A percentile compares a stretch with the other conserved stretches of the same genome.
phyloP scores from a whole-genome alignment of 176 grass and related monocot genomes.

The bread wheat (Triticum aestivum) region DNA sequence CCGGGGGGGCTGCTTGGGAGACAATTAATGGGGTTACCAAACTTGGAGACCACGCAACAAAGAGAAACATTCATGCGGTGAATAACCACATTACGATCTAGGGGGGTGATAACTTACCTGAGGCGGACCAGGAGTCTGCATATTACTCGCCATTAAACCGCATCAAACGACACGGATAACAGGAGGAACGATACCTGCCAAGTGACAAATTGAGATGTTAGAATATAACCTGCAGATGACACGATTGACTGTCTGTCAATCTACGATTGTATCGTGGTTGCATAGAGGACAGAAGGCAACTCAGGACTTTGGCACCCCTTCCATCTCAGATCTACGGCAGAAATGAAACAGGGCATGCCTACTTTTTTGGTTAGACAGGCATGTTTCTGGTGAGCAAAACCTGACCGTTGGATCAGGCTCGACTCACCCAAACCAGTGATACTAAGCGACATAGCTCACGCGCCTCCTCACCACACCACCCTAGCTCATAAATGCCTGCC shows the following conservation, averaged over 20 bases:
- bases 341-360: background rate
- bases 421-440: background rate
- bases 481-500: background rate
- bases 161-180: constrained; percentile 37
- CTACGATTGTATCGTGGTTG: background rate
- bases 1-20: constrained; percentile 58
- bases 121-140: constrained; percentile 52
- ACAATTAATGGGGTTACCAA: constrained; percentile 13
- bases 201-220: constrained; percentile 11
- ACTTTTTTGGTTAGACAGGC: background rate
- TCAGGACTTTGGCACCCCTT: background rate
- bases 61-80: background rate
- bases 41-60: background rate
- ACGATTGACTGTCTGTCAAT: background rate
- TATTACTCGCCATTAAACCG: constrained; percentile 60
- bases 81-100: constrained; percentile 3
- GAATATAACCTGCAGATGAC: background rate
- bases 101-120: constrained; percentile 38
- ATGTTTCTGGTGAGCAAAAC: background rate
- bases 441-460: background rate
- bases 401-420: background rate
- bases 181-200: constrained; percentile 1
- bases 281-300: background rate
- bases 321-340: background rate
- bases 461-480: background rate